These are phyloP conservation scores for Elsinoe australis DNA, from an alignment of 2,329 filamentous ascomycete species.

Conservation along the genomic window DNA sequence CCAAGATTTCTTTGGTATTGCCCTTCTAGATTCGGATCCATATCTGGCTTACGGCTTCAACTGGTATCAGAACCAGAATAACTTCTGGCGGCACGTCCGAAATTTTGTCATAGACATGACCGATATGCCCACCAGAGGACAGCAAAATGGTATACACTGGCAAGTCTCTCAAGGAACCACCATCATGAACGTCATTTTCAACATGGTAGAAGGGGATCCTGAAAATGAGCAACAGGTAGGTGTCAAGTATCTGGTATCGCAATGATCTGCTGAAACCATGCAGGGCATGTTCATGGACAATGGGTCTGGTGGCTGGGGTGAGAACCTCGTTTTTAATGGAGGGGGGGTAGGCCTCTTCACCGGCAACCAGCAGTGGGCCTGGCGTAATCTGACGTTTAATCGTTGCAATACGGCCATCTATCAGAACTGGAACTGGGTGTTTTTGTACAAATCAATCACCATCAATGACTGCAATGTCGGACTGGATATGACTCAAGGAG, in stretches of 20 bases:
- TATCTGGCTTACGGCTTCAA: slow-evolving; percentile 29
- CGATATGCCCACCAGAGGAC: slow-evolving; percentile 21
- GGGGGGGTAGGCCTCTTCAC: slow-evolving; percentile 71
- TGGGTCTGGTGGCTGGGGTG: slow-evolving; percentile 68
- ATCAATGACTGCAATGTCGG: slow-evolving; percentile 55
- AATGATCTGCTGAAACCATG: neutral
- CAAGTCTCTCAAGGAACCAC: slow-evolving; percentile 58
- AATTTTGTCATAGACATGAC: slow-evolving; percentile 51
- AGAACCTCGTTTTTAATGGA: slow-evolving; percentile 74
- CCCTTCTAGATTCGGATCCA: slow-evolving; percentile 28
- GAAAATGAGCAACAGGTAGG: slow-evolving; percentile 19
- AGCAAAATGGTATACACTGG: slow-evolving; percentile 54
- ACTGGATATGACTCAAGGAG: slow-evolving; percentile 61
- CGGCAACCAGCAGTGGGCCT: slow-evolving; percentile 82
- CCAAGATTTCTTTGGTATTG: slow-evolving; percentile 28
- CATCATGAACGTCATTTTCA: slow-evolving; percentile 52
- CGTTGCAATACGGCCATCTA: slow-evolving; percentile 73
- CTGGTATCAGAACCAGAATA: slow-evolving; percentile 33
- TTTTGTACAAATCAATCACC: slow-evolving; percentile 66
- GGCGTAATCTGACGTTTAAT: slow-evolving; percentile 74
- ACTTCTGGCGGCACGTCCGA: slow-evolving; percentile 51
- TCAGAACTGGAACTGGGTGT: slow-evolving; percentile 91
- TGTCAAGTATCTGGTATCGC: neutral
- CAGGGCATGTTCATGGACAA: slow-evolving; percentile 57
- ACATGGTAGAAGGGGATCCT: slow-evolving; percentile 33